These are phyloP conservation scores for Lecanosticta acicola DNA, from an alignment of 2,329 filamentous ascomycete species.

Conservation along the genomic window DNA sequence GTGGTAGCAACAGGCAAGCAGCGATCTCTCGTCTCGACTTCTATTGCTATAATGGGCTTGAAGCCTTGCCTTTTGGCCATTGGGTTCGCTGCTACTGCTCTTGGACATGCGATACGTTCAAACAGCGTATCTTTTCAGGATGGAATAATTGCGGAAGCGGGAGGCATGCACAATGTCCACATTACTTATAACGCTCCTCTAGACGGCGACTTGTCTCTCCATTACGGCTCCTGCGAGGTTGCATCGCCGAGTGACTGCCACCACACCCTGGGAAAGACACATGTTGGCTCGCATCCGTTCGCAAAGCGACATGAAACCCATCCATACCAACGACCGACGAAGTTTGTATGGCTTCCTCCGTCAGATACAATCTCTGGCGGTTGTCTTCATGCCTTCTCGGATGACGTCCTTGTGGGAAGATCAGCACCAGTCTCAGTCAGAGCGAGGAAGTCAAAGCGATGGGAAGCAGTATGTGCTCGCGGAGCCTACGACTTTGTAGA, in stretches of 20 bases:
- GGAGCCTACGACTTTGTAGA: too few relatives aligned
- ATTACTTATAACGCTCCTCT: conserved; percentile 40
- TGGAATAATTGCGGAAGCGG: conserved; percentile 25
- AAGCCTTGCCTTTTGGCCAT: conserved; percentile 5
- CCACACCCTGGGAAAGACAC: conserved; percentile 41
- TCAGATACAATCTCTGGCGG: conserved; percentile 35
- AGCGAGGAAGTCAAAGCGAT: conserved; percentile 32
- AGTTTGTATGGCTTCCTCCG: conserved; percentile 47
- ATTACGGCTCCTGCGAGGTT: conserved; percentile 44
- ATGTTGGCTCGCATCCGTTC: conserved; percentile 32
- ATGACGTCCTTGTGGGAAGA: conserved; percentile 36
- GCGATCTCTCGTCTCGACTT: background rate
- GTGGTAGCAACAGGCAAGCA: background rate
- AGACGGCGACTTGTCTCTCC: conserved; percentile 41
- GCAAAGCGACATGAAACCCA: conserved; percentile 26
- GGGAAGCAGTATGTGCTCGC: conserved; percentile 29
- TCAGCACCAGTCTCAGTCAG: conserved; percentile 38
- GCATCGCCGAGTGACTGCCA: conserved; percentile 34
- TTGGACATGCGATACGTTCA: conserved; percentile 9
- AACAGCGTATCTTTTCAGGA: conserved; percentile 23
- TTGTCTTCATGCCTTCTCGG: conserved; percentile 44
- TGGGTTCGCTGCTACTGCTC: conserved; percentile 13
- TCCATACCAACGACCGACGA: conserved; percentile 35
- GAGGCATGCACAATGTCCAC: conserved; percentile 46
- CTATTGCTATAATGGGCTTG: background rate